phyloP scores from a whole-genome alignment of 805 yeast genomes.

The Ogataea trehaloabstinens region DNA sequence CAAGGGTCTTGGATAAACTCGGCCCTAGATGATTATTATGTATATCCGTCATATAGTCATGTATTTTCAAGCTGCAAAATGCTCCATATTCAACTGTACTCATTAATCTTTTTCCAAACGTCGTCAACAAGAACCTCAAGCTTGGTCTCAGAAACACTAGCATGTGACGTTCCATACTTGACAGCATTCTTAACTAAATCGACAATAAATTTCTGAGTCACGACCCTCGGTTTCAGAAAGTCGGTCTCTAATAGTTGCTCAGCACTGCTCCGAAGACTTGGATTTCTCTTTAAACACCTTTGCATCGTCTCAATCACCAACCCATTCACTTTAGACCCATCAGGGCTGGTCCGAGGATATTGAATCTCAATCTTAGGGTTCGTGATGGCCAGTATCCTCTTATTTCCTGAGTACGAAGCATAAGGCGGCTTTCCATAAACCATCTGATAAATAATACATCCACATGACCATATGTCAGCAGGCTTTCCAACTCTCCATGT shows the following conservation, averaged over 20 bases:
- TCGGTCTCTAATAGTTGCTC: constrained; percentile 57
- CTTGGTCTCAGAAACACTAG: constrained; percentile 33
- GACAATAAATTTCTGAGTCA: constrained; percentile 61
- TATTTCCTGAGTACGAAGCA: constrained; percentile 72
- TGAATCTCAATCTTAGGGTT: constrained; percentile 72
- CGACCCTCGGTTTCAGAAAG: constrained; percentile 73
- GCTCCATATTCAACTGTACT: constrained; percentile 36
- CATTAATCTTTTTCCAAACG: constrained; percentile 54
- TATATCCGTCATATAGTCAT: too few relatives aligned
- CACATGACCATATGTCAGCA: constrained; percentile 97
- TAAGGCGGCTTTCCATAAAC: constrained; percentile 92
- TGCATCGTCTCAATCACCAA: constrained; percentile 65
- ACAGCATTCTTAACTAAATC: constrained; percentile 78
- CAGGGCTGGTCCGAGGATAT: constrained; percentile 48
- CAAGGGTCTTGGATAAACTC: constrained; percentile 77
- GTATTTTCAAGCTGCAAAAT: too few relatives aligned
- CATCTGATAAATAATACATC: constrained; percentile 94
- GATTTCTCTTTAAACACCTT: constrained; percentile 70
- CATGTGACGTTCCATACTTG: constrained; percentile 57
- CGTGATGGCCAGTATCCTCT: constrained; percentile 79
- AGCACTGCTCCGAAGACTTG: constrained; percentile 62
- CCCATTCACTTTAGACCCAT: constrained; percentile 25
- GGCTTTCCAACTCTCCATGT: constrained; percentile 87
- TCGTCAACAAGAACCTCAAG: constrained; percentile 48
- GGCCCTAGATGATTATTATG: constrained; percentile 84